Conservation (phyloP, 2,329 filamentous ascomycete species). For the Calonectria crousiana region DNA sequence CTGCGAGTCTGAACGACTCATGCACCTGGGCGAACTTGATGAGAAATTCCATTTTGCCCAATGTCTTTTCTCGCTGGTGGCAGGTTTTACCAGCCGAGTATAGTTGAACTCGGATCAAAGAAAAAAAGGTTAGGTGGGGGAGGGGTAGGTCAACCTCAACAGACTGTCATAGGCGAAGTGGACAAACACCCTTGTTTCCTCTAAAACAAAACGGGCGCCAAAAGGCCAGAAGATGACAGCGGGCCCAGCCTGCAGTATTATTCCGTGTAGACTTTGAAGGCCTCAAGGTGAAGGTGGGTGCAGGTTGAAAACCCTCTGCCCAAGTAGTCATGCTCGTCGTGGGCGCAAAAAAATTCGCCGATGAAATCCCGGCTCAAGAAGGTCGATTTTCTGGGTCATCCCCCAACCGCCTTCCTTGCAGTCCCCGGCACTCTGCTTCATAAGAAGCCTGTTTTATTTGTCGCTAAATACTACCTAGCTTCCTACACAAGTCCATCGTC, state of each 20-base stretch:
- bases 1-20: constrained; percentile 89
- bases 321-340: constrained; percentile 21
- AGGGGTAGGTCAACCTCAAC: not conserved
- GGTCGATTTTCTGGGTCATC: constrained; percentile 23
- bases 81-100: not conserved
- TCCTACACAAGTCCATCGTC: not conserved
- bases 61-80: not conserved
- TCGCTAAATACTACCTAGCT: not conserved
- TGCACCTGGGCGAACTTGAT: constrained; percentile 91
- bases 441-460: not conserved
- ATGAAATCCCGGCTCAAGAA: constrained; percentile 42
- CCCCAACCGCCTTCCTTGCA: not conserved
- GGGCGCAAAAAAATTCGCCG: constrained; percentile 40
- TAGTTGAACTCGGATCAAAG: not conserved
- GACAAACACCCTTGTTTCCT: not conserved
- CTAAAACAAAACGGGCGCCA: not conserved
- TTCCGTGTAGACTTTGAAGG: constrained; percentile 12
- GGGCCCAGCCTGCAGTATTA: not conserved
- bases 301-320: constrained; percentile 75
- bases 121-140: constrained; percentile 4
- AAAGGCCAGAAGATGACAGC: not conserved
- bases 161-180: not conserved
- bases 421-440: not conserved
- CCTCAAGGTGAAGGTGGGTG: constrained; percentile 21
- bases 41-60: constrained; percentile 76